phyloP scores from a whole-genome alignment of 2,329 filamentous ascomycete species.

The Sporothrix brasiliensis region DNA sequence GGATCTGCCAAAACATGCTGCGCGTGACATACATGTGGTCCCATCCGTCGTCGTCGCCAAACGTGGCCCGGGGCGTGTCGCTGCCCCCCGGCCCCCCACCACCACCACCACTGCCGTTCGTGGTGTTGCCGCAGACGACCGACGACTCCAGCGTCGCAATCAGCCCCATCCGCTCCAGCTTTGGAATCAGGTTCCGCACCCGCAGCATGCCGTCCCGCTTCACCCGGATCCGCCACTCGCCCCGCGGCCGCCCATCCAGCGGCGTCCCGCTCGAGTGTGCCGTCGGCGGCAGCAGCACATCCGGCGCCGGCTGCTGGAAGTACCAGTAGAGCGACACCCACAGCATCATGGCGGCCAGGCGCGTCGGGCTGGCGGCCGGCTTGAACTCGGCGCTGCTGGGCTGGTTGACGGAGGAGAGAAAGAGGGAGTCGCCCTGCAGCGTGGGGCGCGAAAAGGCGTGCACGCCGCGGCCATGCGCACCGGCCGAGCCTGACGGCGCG shows the following conservation, averaged over 20 bases:
- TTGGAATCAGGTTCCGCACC: constrained; percentile 78
- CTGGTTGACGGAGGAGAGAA: constrained; percentile 88
- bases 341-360: constrained; percentile 94
- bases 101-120: constrained; percentile 49
- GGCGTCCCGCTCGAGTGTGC: constrained; percentile 66
- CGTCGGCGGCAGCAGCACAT: constrained; percentile 60
- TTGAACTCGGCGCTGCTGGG: constrained; percentile 80
- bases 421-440: constrained; percentile 76
- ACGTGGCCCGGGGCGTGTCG: neutral
- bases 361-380: constrained; percentile 75
- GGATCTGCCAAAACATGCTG: constrained; percentile 88
- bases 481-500: constrained; percentile 22
- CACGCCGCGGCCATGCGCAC: constrained; percentile 44
- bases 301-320: constrained; percentile 82
- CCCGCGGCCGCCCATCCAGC: constrained; percentile 70
- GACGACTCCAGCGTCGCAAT: constrained; percentile 74
- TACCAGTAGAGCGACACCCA: constrained; percentile 97
- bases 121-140: constrained; percentile 54
- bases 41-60: constrained; percentile 64
- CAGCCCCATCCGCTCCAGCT: constrained; percentile 91
- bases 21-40: constrained; percentile 78
- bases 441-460: constrained; percentile 76
- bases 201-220: constrained; percentile 86
- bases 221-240: constrained; percentile 85
- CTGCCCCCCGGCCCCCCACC: constrained; percentile 47